Percentiles rank a stretch among this genome's conserved stretches.
Conservation (phyloP, 2,329 filamentous ascomycete species). For the Neurospora crassa region DNA sequence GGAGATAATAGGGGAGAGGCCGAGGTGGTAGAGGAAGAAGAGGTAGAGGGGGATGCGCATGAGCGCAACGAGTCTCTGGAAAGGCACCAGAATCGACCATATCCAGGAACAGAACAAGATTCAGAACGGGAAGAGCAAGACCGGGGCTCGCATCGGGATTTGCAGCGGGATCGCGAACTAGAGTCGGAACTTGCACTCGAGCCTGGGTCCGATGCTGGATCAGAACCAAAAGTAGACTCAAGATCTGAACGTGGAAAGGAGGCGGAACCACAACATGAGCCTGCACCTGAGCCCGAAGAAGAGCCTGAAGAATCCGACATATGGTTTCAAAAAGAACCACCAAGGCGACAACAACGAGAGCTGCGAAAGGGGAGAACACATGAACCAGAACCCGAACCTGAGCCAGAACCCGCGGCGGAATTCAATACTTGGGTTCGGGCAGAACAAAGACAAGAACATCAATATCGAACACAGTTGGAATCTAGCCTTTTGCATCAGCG, state of each 20-base stretch:
- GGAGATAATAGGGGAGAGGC: not conserved
- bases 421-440: not conserved
- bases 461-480: not conserved
- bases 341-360: not conserved
- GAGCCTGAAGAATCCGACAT: not conserved
- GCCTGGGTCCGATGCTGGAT: not conserved
- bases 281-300: not conserved
- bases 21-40: constrained; percentile 4
- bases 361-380: not conserved
- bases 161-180: not conserved
- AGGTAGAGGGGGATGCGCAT: not conserved
- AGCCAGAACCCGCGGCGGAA: not conserved
- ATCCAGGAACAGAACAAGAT: not conserved
- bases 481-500: not conserved
- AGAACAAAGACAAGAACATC: not conserved
- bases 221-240: too few species aligned
- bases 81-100: not conserved
- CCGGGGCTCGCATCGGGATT: not conserved
- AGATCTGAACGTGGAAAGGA: not conserved
- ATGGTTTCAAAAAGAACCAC: not conserved
- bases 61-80: not conserved
- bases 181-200: not conserved
- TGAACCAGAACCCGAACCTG: not conserved
- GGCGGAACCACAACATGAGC: not conserved
- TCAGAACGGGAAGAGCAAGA: not conserved